Conservation (phyloP, 169 alveolate species). For the Cryptosporidium baileyi region DNA sequence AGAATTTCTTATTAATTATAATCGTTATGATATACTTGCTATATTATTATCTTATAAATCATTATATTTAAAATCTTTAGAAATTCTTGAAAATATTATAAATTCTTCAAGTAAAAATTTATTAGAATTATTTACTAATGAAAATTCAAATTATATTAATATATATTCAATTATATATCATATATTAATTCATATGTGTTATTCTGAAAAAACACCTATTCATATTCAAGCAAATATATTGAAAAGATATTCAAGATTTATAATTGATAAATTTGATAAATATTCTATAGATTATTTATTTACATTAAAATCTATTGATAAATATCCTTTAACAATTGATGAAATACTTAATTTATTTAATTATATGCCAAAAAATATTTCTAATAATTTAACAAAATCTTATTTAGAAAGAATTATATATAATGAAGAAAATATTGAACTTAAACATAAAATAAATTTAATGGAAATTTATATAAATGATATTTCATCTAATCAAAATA, state of each 20-base stretch:
- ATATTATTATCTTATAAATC: constrained; percentile 20
- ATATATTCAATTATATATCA: constrained; percentile 1
- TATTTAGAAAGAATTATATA: constrained; percentile 41
- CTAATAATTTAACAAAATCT: constrained; percentile 12
- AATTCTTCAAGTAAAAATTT: background rate
- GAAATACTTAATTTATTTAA: constrained; percentile 44
- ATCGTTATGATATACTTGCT: constrained; percentile 33
- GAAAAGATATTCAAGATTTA: constrained; percentile 52
- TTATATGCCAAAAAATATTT: background rate
- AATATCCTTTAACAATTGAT: constrained; percentile 42
- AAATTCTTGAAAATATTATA: constrained; percentile 18
- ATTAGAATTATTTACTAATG: background rate
- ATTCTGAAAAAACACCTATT: constrained; percentile 36
- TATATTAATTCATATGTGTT: constrained; percentile 26
- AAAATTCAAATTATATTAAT: constrained; percentile 13
- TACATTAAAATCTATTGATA: constrained; percentile 42
- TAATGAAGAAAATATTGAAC: background rate
- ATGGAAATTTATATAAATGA: constrained; percentile 45
- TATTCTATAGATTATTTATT: constrained; percentile 18
- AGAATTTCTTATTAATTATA: constrained; percentile 6
- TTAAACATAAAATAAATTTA: constrained; percentile 16
- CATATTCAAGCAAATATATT: constrained; percentile 61
- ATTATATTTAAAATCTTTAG: constrained; percentile 29
- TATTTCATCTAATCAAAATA: background rate
- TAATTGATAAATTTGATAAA: constrained; percentile 17